These are phyloP conservation scores for Colletotrichum horii DNA, from an alignment of 2,329 filamentous ascomycete species.

Conservation along the genomic window DNA sequence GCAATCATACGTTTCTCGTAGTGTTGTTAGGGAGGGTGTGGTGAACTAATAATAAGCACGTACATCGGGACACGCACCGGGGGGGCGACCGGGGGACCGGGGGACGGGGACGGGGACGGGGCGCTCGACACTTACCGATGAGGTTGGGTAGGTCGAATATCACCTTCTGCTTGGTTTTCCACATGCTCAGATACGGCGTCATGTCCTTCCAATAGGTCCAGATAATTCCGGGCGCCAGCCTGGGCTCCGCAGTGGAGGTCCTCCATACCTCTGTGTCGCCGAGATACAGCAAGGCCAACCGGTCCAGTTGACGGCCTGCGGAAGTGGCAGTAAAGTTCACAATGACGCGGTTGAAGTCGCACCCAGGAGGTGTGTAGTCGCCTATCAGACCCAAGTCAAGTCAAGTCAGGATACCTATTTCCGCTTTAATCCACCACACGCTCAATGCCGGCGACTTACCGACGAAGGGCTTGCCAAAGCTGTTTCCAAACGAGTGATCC, in stretches of 20 bases:
- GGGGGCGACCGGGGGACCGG: no score
- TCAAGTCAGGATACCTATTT: slow-evolving; percentile 11
- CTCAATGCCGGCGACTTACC: slow-evolving; percentile 49
- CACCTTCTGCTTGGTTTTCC: slow-evolving; percentile 71
- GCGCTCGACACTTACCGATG: slow-evolving; percentile 43
- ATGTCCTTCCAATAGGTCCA: slow-evolving; percentile 84
- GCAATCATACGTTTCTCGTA: background rate
- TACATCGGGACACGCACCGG: background rate
- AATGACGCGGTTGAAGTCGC: slow-evolving; percentile 74
- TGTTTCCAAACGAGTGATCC: slow-evolving; percentile 72
- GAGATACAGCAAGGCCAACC: slow-evolving; percentile 77
- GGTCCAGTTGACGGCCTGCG: slow-evolving; percentile 76
- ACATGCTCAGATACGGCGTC: slow-evolving; percentile 72
- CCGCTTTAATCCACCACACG: background rate
- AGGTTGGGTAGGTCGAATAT: slow-evolving; percentile 84
- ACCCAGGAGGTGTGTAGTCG: slow-evolving; percentile 69
- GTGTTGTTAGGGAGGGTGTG: background rate
- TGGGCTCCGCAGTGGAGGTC: slow-evolving; percentile 83
- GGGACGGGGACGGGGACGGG: background rate
- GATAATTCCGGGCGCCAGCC: slow-evolving; percentile 65
- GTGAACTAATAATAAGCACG: background rate
- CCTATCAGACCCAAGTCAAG: slow-evolving; percentile 42
- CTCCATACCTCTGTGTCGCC: slow-evolving; percentile 82
- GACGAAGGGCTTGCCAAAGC: slow-evolving; percentile 76
- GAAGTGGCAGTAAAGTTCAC: slow-evolving; percentile 80